Conservation (phyloP, 129 eudicot species). For the Escallonia rubra region DNA sequence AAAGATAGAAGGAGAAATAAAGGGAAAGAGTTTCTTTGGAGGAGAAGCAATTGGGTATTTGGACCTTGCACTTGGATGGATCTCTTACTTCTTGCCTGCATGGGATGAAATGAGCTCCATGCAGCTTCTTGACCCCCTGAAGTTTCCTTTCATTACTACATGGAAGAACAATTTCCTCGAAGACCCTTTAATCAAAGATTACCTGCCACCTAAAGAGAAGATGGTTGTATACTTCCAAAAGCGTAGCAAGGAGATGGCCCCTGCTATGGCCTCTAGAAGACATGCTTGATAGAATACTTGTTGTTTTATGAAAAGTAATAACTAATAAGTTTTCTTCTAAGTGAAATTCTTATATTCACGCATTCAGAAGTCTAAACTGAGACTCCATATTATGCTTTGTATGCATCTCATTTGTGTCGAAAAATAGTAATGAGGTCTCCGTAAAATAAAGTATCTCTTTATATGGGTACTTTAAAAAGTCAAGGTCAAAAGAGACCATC, state of each 20-base stretch:
- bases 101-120: slow-evolving; percentile 16
- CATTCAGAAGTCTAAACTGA: too few species aligned
- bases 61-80: slow-evolving; percentile 21
- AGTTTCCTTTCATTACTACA: slow-evolving; percentile 16
- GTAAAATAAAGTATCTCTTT: too few species aligned
- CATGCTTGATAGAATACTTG: not conserved
- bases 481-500: too few species aligned
- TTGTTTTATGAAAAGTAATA: too few species aligned
- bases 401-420: too few species aligned
- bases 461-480: too few species aligned
- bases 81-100: slow-evolving; percentile 9
- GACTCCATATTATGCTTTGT: too few species aligned
- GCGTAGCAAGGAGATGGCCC: not conserved
- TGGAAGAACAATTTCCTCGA: slow-evolving; percentile 20
- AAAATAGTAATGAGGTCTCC: too few species aligned
- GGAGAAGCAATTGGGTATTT: slow-evolving; percentile 28
- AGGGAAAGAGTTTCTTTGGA: slow-evolving; percentile 24
- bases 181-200: slow-evolving; percentile 16
- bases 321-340: too few species aligned
- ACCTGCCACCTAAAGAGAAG: slow-evolving; percentile 17
- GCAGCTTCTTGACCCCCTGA: slow-evolving; percentile 19
- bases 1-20: slow-evolving; percentile 17
- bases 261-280: too few species aligned
- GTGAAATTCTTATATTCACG: too few species aligned
- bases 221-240: slow-evolving; percentile 4